Conservation (phyloP, 345 rosid genomes). For the Anastatica hierochuntica region DNA sequence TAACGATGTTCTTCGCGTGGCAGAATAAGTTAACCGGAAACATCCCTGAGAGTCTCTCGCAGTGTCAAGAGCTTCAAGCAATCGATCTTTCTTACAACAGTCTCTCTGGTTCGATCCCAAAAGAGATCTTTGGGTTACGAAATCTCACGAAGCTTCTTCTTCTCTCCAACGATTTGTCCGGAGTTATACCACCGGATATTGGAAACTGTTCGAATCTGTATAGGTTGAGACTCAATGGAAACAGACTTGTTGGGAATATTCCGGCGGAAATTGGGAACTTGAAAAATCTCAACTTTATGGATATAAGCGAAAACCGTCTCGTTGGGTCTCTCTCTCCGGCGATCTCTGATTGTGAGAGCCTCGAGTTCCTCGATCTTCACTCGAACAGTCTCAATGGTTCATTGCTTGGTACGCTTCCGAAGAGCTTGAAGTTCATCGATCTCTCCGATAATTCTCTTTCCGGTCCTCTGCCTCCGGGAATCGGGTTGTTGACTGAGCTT, state of each 20-base stretch:
- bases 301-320: constrained; percentile 57
- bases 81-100: constrained; percentile 68
- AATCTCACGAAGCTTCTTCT: constrained; percentile 73
- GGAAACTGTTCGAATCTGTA: constrained; percentile 59
- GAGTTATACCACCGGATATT: constrained; percentile 49
- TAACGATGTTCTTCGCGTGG: constrained; percentile 70
- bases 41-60: constrained; percentile 54
- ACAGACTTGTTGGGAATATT: constrained; percentile 44
- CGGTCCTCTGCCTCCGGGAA: constrained; percentile 43
- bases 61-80: constrained; percentile 62
- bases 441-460: constrained; percentile 52
- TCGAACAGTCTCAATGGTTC: constrained; percentile 60
- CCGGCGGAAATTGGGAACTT: constrained; percentile 53
- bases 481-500: constrained; percentile 55
- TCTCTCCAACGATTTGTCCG: constrained; percentile 64
- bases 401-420: constrained; percentile 37
- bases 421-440: constrained; percentile 37
- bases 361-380: constrained; percentile 74
- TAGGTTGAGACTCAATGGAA: constrained; percentile 56
- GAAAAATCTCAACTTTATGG: constrained; percentile 59
- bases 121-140: constrained; percentile 46
- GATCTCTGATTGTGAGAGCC: constrained; percentile 50
- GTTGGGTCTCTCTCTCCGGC: constrained; percentile 50
- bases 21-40: constrained; percentile 70
- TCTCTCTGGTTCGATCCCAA: constrained; percentile 67